A percentile compares a stretch with the other conserved stretches of the same genome.
Conservation (phyloP, 306 rosid genomes). For the Fragaria nilgerrensis region DNA sequence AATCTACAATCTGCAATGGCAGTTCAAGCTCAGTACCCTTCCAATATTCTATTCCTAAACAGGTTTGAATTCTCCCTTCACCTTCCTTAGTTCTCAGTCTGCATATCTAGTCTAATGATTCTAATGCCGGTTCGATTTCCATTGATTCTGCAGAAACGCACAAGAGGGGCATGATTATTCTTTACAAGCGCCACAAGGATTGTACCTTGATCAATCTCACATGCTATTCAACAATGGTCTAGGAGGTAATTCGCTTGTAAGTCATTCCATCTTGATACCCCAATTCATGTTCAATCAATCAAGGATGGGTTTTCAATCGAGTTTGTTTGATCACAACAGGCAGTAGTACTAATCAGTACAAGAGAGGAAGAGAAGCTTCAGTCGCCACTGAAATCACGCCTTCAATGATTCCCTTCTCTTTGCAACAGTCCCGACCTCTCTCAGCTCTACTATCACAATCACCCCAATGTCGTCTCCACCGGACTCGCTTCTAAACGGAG, state of each 20-base stretch:
- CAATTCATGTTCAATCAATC: not conserved
- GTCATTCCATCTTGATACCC: not conserved
- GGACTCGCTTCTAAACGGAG: no score
- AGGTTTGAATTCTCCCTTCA: constrained; percentile 44
- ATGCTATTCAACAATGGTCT: constrained; percentile 70
- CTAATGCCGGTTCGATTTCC: constrained; percentile 2
- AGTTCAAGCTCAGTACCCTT: constrained; percentile 98
- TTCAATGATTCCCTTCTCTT: constrained; percentile 48
- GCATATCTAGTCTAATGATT: not conserved
- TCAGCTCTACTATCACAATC: no score
- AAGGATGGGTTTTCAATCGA: not conserved
- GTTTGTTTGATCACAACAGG: constrained; percentile 22
- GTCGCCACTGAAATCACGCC: constrained; percentile 29
- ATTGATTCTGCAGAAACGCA: constrained; percentile 44
- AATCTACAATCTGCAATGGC: constrained; percentile 75
- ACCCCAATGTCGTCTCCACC: no score
- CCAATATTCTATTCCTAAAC: constrained; percentile 67
- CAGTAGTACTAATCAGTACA: constrained; percentile 41
- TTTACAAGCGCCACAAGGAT: constrained; percentile 56
- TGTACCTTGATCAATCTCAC: constrained; percentile 62
- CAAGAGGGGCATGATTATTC: constrained; percentile 76
- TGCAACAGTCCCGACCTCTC: constrained; percentile 46
- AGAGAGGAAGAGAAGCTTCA: constrained; percentile 76
- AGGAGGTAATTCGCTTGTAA: constrained; percentile 6
- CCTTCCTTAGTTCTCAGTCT: not conserved